Evolutionary conservation across 352 stramenopile genomes (phyloP).

Genomic region (Phytophthora macrochlamydospora): DNA sequence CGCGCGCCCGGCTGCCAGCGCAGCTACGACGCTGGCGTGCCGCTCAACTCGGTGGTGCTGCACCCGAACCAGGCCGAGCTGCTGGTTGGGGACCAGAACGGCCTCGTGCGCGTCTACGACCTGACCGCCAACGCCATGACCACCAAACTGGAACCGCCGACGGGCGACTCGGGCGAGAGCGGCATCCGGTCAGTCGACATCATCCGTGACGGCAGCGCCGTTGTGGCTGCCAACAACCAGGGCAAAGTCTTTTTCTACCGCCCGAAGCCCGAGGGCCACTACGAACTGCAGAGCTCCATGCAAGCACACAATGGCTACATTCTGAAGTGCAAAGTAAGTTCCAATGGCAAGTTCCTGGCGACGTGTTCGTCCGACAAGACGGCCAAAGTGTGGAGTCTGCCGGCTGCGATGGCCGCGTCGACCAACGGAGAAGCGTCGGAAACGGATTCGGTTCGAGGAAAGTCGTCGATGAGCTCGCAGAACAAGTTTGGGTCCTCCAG

Average conservation of each 20-base stretch:
- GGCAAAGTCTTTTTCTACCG: constrained; percentile 95
- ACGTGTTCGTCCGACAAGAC: constrained; percentile 95
- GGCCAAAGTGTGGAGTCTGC: constrained; percentile 90
- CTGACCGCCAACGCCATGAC: constrained; percentile 80
- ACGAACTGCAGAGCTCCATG: constrained; percentile 69
- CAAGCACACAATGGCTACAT: constrained; percentile 93
- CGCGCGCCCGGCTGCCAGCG: constrained; percentile 83
- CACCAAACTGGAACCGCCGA: constrained; percentile 67
- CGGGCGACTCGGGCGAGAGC: constrained; percentile 52
- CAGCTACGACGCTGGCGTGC: constrained; percentile 87
- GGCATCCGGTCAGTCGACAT: constrained; percentile 94
- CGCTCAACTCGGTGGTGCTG: constrained; percentile 95
- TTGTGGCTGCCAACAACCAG: constrained; percentile 95
- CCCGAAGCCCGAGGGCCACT: constrained; percentile 63
- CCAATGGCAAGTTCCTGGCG: constrained; percentile 87
- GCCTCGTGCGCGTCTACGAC: constrained; percentile 92
- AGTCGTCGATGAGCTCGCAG: constrained; percentile 40
- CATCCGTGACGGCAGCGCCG: constrained; percentile 89
- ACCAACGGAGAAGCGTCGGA: constrained; percentile 20
- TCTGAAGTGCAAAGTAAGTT: constrained; percentile 90
- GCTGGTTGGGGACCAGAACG: constrained; percentile 92
- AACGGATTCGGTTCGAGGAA: constrained; percentile 27
- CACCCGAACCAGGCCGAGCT: constrained; percentile 95
- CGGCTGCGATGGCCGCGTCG: constrained; percentile 30
- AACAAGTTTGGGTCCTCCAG: constrained; percentile 34